phyloP scores from a whole-genome alignment of 495 filamentous ascomycete species.

The Penicillium cosmopolitanum region DNA sequence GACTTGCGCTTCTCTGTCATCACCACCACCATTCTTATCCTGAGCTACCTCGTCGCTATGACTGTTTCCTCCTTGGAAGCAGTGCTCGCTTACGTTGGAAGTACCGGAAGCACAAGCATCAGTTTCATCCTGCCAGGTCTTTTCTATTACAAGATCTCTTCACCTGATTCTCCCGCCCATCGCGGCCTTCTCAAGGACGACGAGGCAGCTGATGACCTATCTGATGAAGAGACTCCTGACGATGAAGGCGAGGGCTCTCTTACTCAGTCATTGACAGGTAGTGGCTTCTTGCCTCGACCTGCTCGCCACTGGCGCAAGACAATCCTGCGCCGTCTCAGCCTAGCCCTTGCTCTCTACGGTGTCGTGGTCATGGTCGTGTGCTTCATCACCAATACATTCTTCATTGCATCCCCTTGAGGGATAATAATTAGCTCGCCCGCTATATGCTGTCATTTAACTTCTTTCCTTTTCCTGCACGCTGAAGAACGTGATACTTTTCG shows the following conservation, averaged over 20 bases:
- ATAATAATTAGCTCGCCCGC: not conserved
- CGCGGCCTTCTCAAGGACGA: conserved; percentile 88
- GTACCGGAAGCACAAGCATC: conserved; percentile 90
- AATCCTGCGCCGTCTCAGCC: conserved; percentile 70
- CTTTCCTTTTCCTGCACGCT: not conserved
- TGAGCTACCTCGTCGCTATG: conserved; percentile 86
- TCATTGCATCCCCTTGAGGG: conserved; percentile 57
- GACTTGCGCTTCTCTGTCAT: conserved; percentile 89
- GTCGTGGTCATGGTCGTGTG: conserved; percentile 87
- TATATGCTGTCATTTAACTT: conserved; percentile 1
- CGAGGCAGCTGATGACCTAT: conserved; percentile 52
- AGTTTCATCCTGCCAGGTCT: conserved; percentile 94
- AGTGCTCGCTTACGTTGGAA: conserved; percentile 93
- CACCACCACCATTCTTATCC: conserved; percentile 79
- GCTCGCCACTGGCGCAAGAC: conserved; percentile 58
- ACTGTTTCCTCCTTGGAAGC: conserved; percentile 86
- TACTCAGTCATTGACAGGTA: conserved; percentile 41
- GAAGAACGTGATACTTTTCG: not conserved
- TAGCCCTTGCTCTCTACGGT: conserved; percentile 83
- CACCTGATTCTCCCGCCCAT: conserved; percentile 80
- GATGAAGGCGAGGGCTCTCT: conserved; percentile 44
- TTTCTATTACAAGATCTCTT: conserved; percentile 97
- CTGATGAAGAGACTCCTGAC: conserved; percentile 50
- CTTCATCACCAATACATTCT: conserved; percentile 80
- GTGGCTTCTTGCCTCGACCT: conserved; percentile 53